These are phyloP conservation scores for Astrephomene gubernaculifera DNA, from an alignment of 139 green algal genomes.

Conservation along the genomic window DNA sequence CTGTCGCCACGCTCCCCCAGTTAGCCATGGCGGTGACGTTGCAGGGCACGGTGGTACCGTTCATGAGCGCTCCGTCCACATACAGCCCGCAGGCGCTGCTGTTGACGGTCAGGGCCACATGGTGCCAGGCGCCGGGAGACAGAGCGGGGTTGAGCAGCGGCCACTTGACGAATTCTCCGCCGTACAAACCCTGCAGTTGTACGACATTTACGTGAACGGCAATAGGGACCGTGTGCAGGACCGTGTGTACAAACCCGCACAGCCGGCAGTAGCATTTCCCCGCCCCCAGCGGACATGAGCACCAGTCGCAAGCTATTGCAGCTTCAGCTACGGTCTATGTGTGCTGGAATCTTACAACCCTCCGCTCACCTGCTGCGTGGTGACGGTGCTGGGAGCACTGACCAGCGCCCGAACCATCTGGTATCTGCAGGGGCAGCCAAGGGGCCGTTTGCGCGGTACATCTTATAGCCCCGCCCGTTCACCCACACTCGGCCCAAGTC, in stretches of 20 bases:
- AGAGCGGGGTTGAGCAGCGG: background rate
- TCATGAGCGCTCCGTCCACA: slow-evolving; percentile 5
- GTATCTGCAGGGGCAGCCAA: background rate
- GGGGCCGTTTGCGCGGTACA: background rate
- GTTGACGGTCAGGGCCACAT: slow-evolving; percentile 30
- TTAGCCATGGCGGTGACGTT: slow-evolving; percentile 10
- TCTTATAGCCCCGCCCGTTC: background rate
- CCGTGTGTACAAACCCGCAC: background rate
- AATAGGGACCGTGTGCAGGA: background rate
- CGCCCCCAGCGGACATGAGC: too few species aligned
- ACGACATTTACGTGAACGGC: too few species aligned
- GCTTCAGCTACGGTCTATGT: background rate
- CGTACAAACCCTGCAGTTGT: background rate
- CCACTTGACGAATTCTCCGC: background rate
- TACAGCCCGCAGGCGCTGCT: slow-evolving; percentile 17
- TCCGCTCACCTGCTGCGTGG: background rate
- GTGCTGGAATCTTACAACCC: background rate
- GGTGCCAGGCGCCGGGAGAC: slow-evolving; percentile 13
- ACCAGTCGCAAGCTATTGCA: background rate
- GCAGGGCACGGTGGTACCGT: background rate
- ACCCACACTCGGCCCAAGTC: background rate
- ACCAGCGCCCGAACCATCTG: slow-evolving; percentile 13
- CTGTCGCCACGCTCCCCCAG: background rate
- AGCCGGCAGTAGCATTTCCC: background rate
- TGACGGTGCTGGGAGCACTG: background rate